Conservation (phyloP, 345 rosid species). For the Schrenkiella parvula region DNA sequence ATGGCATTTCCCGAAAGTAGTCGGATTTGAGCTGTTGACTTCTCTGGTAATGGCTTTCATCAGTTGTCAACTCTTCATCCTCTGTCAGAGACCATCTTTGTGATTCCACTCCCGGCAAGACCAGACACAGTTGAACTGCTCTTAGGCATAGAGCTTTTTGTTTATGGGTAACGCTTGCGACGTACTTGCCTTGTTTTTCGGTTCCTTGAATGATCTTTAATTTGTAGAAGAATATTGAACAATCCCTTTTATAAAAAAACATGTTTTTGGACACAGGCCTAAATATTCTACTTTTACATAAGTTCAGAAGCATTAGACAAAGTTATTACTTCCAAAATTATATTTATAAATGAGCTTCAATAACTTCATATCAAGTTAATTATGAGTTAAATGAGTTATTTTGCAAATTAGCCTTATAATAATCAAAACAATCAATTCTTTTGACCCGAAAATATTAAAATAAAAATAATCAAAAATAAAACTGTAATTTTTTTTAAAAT, state of each 20-base stretch:
- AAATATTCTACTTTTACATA: neutral
- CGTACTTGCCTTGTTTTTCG: neutral
- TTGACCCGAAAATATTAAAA: too few species aligned
- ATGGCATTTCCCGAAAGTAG: constrained; percentile 89
- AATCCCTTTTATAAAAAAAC: neutral
- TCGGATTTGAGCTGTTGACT: constrained; percentile 80
- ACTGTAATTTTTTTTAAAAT: too few species aligned
- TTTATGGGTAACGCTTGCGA: constrained; percentile 10
- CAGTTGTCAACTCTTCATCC: constrained; percentile 87
- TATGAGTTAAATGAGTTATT: too few species aligned
- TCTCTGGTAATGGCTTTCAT: constrained; percentile 80
- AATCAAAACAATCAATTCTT: too few species aligned
- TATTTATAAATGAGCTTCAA: too few species aligned
- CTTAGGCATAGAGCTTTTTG: constrained; percentile 3
- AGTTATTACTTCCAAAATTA: too few species aligned
- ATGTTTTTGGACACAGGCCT: neutral
- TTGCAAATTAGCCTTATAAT: too few species aligned
- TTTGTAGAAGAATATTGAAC: constrained; percentile 9
- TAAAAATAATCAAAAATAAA: too few species aligned
- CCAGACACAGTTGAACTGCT: constrained; percentile 17
- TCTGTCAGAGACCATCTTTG: constrained; percentile 78
- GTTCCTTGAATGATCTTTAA: neutral
- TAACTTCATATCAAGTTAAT: too few species aligned
- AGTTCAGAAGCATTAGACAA: neutral
- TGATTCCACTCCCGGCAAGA: constrained; percentile 32